Evolutionary conservation across 768 basidiomycete species (phyloP), one percentile per base, ranked within the genome.

Genomic region (Hortiboletus campestris): DNA sequence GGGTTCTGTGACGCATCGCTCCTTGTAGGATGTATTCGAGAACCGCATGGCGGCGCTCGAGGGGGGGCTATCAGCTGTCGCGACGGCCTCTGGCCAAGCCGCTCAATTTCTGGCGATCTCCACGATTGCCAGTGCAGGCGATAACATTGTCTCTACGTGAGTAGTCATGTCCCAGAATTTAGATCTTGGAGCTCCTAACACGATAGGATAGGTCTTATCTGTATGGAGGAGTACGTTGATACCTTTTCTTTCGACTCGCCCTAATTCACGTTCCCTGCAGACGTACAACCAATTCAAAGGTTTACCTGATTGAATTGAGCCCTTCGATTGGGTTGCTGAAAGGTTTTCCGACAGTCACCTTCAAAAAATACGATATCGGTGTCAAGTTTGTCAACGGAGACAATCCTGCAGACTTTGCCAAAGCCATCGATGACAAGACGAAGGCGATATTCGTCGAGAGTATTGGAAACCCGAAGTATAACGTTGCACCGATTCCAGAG

Each of bases 381-480:
- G 53, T 62, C 53, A 64, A 58, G 66, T 91, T 85, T 65, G 83
- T 91, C 52, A 69, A 76, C 1, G 78, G 78, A 11, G 73, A 76
- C 34, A 74, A 79, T 35, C 82, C 88, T 0, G 79, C 76, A 38
- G 82, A 74, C 0, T 88, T 89, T 63, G 80, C 73, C 0, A 80
- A 79, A 4, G 86, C 81, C 7, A 90, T 93, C 60, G 88, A 92
- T 60, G 82, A 84, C 13, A 84, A 84, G 34, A 93, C 91, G 11
- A 91, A 87, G 64, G 89, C 84, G 0, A 79, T 91, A 46, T 89
- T 79, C 67, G 77, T 91, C 9, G 90, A 91, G 72, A 83, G 76
- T 53, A 89, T 93, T 42, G 85, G 85, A n/a, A 92, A 92, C 66
- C 89, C 90, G 0, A 85, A 85, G 63, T 89, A 84, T 63, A 76